Conservation (phyloP, 352 stramenopile species). For the Pythium coloratum region DNA sequence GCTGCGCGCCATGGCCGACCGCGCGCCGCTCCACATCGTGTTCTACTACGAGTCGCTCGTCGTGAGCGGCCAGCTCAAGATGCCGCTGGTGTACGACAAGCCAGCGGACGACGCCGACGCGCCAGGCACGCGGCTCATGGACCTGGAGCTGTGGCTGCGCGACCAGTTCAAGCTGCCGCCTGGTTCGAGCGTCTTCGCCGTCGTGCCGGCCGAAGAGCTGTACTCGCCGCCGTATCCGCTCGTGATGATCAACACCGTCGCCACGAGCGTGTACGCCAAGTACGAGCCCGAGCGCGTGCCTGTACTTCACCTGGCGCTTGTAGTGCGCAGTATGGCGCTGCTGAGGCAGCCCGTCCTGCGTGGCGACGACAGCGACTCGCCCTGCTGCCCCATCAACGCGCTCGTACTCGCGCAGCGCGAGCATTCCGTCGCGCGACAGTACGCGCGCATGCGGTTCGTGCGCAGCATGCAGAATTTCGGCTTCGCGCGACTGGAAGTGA, state of each 20-base stretch:
- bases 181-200: conserved; percentile 70
- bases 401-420: conserved; percentile 29
- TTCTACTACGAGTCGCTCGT: conserved; percentile 69
- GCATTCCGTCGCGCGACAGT: conserved; percentile 50
- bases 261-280: conserved; percentile 38
- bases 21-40: conserved; percentile 60
- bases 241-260: conserved; percentile 81
- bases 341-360: conserved; percentile 55
- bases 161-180: conserved; percentile 53
- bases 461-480: conserved; percentile 71
- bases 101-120: conserved; percentile 17
- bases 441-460: conserved; percentile 60
- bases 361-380: conserved; percentile 50
- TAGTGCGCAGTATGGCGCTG: conserved; percentile 61
- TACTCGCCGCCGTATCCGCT: conserved; percentile 79
- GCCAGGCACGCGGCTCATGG: conserved; percentile 57
- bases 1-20: conserved; percentile 33
- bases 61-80: conserved; percentile 47
- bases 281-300: conserved; percentile 45
- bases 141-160: conserved; percentile 75
- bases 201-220: conserved; percentile 71
- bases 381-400: conserved; percentile 68
- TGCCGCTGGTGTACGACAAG: conserved; percentile 72
- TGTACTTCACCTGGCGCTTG: conserved; percentile 61
- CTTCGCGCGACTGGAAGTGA: conserved; percentile 73